These are phyloP conservation scores for Macrophomina tecta DNA, from an alignment of 2,329 filamentous ascomycete genomes.

Conservation along the genomic window DNA sequence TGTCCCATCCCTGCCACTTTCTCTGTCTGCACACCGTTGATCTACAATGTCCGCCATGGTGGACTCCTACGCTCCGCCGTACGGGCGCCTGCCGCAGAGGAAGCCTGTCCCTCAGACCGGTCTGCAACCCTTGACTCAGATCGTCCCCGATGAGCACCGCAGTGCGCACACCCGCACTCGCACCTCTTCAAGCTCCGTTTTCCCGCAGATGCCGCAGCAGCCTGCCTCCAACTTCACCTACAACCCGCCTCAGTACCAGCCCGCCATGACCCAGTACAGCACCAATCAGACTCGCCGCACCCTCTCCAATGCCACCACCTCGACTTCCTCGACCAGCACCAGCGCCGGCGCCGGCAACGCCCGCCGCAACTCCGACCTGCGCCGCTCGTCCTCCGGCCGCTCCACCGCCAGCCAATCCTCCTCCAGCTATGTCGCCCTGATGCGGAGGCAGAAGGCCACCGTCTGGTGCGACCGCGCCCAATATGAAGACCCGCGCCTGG, in stretches of 20 bases:
- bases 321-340: slow-evolving; percentile 66
- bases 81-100: slow-evolving; percentile 32
- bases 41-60: slow-evolving; percentile 31
- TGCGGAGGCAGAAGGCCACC: slow-evolving; percentile 95
- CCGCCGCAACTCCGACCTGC: slow-evolving; percentile 59
- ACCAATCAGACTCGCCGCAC: slow-evolving; percentile 55
- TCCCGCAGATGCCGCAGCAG: slow-evolving; percentile 32
- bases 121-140: slow-evolving; percentile 30
- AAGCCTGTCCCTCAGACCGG: slow-evolving; percentile 34
- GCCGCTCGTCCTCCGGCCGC: slow-evolving; percentile 81
- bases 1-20: slow-evolving; percentile 20
- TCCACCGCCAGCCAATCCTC: slow-evolving; percentile 65
- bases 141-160: slow-evolving; percentile 34
- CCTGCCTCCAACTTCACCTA: slow-evolving; percentile 34
- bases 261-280: slow-evolving; percentile 28
- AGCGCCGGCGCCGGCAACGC: slow-evolving; percentile 52
- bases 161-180: slow-evolving; percentile 43
- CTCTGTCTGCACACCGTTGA: slow-evolving; percentile 11
- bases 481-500: slow-evolving; percentile 83
- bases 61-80: slow-evolving; percentile 29
- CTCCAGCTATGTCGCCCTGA: slow-evolving; percentile 89
- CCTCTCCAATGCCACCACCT: slow-evolving; percentile 73
- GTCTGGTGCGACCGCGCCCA: slow-evolving; percentile 98
- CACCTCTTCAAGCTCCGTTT: slow-evolving; percentile 47
- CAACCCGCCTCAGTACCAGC: slow-evolving; percentile 31